Conservation (phyloP, 176 grass and related monocot genomes). For the Melocanna baccifera region DNA sequence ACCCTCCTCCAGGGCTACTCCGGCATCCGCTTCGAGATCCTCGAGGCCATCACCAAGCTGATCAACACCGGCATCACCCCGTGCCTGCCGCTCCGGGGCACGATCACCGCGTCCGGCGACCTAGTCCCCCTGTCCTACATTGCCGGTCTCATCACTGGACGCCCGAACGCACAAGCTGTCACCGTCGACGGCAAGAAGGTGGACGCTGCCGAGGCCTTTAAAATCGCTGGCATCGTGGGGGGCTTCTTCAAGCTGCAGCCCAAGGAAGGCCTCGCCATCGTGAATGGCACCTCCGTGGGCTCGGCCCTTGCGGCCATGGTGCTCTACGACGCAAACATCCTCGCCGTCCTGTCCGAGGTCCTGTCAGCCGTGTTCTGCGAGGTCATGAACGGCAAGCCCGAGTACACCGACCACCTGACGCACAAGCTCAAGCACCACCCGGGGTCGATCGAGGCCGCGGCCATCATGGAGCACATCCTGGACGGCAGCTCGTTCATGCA, state of each 20-base stretch:
- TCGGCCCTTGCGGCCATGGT: constrained; percentile 64
- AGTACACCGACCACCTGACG: constrained; percentile 77
- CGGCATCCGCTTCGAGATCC: constrained; percentile 69
- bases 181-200: constrained; percentile 58
- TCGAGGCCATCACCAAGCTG: constrained; percentile 57
- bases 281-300: constrained; percentile 79
- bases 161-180: constrained; percentile 54
- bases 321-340: constrained; percentile 69
- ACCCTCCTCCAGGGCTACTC: constrained; percentile 66
- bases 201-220: constrained; percentile 66
- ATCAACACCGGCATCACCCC: constrained; percentile 52
- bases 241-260: constrained; percentile 77
- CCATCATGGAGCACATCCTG: constrained; percentile 81
- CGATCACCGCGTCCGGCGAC: constrained; percentile 66
- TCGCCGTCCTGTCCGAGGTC: constrained; percentile 57
- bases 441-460: constrained; percentile 77
- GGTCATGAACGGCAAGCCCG: constrained; percentile 84
- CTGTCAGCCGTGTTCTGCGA: constrained; percentile 73
- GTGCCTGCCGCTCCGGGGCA: constrained; percentile 60
- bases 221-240: constrained; percentile 50
- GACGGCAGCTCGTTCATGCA: constrained; percentile 71
- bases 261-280: constrained; percentile 80
- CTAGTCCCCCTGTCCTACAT: constrained; percentile 63
- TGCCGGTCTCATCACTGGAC: constrained; percentile 53
- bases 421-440: constrained; percentile 92